Conservation (phyloP, 2,329 filamentous ascomycete species). For the Corniculantispora saksenae region DNA sequence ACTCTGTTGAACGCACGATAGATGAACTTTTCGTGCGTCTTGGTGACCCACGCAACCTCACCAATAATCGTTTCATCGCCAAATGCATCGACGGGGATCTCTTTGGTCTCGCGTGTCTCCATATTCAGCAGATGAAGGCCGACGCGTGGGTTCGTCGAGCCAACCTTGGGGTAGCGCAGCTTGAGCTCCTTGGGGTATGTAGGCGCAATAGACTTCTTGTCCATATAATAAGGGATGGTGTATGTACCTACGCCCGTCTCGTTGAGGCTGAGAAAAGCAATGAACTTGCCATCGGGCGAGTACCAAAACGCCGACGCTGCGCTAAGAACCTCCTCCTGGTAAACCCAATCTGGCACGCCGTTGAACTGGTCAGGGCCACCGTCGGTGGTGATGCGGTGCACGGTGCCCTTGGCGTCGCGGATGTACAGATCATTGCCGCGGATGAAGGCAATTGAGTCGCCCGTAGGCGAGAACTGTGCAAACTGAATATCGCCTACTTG, state of each 20-base stretch:
- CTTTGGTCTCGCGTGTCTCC: constrained; percentile 43
- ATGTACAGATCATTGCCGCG: constrained; percentile 66
- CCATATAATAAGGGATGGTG: constrained; percentile 67
- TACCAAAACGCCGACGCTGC: constrained; percentile 86
- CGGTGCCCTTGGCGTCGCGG: constrained; percentile 46
- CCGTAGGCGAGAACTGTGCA: constrained; percentile 59
- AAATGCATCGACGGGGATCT: constrained; percentile 58
- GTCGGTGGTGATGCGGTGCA: constrained; percentile 59
- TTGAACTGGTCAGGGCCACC: constrained; percentile 65
- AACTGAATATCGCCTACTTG: constrained; percentile 68
- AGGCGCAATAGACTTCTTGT: constrained; percentile 55
- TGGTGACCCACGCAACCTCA: constrained; percentile 68
- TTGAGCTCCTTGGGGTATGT: constrained; percentile 64
- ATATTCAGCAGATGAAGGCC: constrained; percentile 60
- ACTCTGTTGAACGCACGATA: constrained; percentile 70
- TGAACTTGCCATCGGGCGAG: constrained; percentile 80
- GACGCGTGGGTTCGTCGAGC: constrained; percentile 66
- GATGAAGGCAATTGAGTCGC: constrained; percentile 65
- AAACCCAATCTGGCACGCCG: constrained; percentile 76
- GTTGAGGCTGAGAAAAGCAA: constrained; percentile 89
- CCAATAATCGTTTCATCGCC: constrained; percentile 64
- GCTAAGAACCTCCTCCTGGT: constrained; percentile 65
- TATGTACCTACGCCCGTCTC: constrained; percentile 69
- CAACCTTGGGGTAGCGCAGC: constrained; percentile 69
- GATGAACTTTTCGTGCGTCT: constrained; percentile 59